Percentiles rank a stretch among this genome's conserved stretches.
phyloP scores from a whole-genome alignment of 257 asterid genomes.

The Echium plantagineum region DNA sequence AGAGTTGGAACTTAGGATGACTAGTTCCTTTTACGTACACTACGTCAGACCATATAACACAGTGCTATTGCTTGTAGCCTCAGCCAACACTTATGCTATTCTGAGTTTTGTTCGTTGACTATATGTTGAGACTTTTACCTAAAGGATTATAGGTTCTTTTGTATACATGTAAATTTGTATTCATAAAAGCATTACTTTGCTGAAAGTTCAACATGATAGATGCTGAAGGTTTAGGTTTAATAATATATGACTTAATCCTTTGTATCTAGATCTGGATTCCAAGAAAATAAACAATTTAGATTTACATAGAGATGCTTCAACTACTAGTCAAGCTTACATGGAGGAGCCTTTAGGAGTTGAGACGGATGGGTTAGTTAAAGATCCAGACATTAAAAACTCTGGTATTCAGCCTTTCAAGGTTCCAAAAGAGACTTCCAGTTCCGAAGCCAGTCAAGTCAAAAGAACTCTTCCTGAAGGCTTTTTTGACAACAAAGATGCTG shows the following conservation, averaged over 20 bases:
- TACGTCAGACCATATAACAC: neutral
- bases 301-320: constrained; percentile 17
- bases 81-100: neutral
- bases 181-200: neutral
- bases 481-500: constrained; percentile 89
- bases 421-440: constrained; percentile 25
- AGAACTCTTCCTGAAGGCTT: constrained; percentile 85
- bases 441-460: constrained; percentile 51
- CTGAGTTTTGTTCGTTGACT: neutral
- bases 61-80: neutral
- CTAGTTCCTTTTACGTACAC: neutral
- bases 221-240: neutral
- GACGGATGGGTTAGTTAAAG: constrained; percentile 15
- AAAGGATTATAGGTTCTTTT: neutral
- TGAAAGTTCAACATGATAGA: neutral
- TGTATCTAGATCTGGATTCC: constrained; percentile 18
- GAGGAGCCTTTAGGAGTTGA: constrained; percentile 27
- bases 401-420: constrained; percentile 20
- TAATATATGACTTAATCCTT: neutral
- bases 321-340: constrained; percentile 24
- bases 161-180: too few species aligned
- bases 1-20: neutral
- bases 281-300: constrained; percentile 19
- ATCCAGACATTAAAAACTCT: constrained; percentile 14
- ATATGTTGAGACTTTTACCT: neutral